Conservation (phyloP, 2,329 filamentous ascomycete species). For the Cladosporium colombiae region DNA sequence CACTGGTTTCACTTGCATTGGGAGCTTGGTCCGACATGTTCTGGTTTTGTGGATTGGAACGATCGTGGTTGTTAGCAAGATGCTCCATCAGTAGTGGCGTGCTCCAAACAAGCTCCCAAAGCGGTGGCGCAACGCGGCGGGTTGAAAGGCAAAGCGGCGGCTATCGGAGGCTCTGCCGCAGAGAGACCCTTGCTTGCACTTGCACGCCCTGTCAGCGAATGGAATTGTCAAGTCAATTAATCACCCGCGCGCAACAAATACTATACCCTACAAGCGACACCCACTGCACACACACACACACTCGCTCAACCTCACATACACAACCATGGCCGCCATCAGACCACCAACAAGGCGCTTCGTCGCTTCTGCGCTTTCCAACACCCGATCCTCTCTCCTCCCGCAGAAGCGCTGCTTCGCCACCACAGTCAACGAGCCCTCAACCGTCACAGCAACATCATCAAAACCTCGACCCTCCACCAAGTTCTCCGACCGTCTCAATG, state of each 20-base stretch:
- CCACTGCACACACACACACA: conserved; percentile 1
- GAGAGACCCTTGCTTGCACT: background rate
- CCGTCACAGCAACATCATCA: conserved; percentile 35
- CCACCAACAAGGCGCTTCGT: conserved; percentile 32
- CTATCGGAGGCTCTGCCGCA: conserved; percentile 4
- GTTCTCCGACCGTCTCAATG: conserved; percentile 65
- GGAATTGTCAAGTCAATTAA: conserved; percentile 13
- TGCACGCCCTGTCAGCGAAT: conserved; percentile 13
- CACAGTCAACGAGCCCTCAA: conserved; percentile 42
- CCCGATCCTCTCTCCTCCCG: conserved; percentile 30
- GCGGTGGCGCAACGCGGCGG: background rate
- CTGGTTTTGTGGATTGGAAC: background rate
- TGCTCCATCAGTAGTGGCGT: background rate
- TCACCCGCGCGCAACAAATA: conserved; percentile 1
- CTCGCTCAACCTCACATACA: conserved; percentile 8
- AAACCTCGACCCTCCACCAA: conserved; percentile 47
- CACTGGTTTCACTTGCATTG: background rate
- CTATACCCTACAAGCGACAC: background rate
- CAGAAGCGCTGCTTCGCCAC: conserved; percentile 48
- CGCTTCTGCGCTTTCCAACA: conserved; percentile 25
- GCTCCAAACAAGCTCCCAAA: conserved; percentile 8
- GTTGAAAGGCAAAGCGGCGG: conserved; percentile 5
- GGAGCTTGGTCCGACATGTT: background rate
- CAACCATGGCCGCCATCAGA: conserved; percentile 32
- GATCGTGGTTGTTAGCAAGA: background rate